phyloP scores from a whole-genome alignment of 345 rosid species.

The Arabidopsis thaliana region DNA sequence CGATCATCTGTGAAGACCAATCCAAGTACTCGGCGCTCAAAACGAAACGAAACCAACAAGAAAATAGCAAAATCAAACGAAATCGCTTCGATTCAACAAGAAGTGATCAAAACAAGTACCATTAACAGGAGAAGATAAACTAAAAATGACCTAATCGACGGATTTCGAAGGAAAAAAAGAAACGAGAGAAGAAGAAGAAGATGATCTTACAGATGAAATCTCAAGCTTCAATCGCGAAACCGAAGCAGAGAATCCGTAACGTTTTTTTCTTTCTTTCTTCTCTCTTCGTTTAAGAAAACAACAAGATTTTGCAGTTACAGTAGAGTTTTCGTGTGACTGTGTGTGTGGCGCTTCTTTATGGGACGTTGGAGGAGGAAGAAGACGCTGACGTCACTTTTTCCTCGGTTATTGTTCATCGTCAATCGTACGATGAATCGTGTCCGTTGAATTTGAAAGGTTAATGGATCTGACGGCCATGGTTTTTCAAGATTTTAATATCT shows the following conservation, averaged over 20 bases:
- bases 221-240: slow-evolving; percentile 31
- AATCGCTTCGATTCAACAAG: slow-evolving; percentile 29
- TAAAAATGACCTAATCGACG: neutral
- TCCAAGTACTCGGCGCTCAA: slow-evolving; percentile 23
- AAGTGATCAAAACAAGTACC: slow-evolving; percentile 17
- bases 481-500: slow-evolving; percentile 19
- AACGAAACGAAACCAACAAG: slow-evolving; percentile 19
- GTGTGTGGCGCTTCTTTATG: slow-evolving; percentile 30
- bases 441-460: slow-evolving; percentile 36
- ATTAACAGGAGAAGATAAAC: slow-evolving; percentile 2
- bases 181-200: neutral
- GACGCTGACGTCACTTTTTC: slow-evolving; percentile 38
- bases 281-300: slow-evolving; percentile 7
- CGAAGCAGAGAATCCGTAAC: slow-evolving; percentile 37
- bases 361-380: slow-evolving; percentile 43
- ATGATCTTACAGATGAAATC: slow-evolving; percentile 38
- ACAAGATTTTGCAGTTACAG: slow-evolving; percentile 34
- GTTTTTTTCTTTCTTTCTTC: neutral
- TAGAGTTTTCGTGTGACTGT: slow-evolving; percentile 35
- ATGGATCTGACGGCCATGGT: slow-evolving; percentile 34
- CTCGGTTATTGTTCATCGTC: slow-evolving; percentile 45
- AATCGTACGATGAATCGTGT: slow-evolving; percentile 32
- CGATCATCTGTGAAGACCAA: slow-evolving; percentile 25
- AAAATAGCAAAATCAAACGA: slow-evolving; percentile 3
- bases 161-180: slow-evolving; percentile 6